A percentile compares a stretch with the other conserved stretches of the same genome.
These are phyloP conservation scores for Dendrobium catenatum DNA, from an alignment of 106 monocot genomes.

Conservation along the genomic window DNA sequence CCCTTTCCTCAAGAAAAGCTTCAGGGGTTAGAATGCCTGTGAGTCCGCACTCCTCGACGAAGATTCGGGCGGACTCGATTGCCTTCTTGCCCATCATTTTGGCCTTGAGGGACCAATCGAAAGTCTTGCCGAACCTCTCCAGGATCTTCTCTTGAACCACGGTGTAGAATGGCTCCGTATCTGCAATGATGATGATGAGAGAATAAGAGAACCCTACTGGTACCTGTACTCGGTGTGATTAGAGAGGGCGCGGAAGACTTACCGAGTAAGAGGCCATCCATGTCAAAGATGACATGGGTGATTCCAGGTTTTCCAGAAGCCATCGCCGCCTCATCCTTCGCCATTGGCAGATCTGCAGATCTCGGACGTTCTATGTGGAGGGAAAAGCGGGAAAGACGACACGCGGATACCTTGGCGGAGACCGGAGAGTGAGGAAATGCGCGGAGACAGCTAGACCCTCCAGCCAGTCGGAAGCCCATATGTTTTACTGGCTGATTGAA, in stretches of 20 bases:
- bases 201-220: neutral
- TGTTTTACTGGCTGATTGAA: too few relatives aligned
- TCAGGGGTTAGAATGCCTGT: constrained; percentile 58
- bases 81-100: constrained; percentile 97
- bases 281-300: constrained; percentile 91
- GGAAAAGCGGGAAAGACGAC: neutral
- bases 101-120: constrained; percentile 93
- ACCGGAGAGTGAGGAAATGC: neutral
- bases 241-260: neutral
- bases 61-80: constrained; percentile 72
- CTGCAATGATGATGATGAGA: constrained; percentile 16
- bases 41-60: constrained; percentile 68
- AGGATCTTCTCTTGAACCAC: constrained; percentile 80
- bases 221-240: neutral
- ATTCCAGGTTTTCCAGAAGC: constrained; percentile 15
- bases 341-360: neutral
- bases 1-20: constrained; percentile 76
- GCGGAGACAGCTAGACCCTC: too few relatives aligned
- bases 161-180: constrained; percentile 90
- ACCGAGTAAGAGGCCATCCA: constrained; percentile 97
- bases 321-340: neutral
- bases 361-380: neutral
- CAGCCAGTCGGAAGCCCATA: too few relatives aligned
- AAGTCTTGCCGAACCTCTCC: constrained; percentile 75
- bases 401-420: neutral